phyloP scores from a whole-genome alignment of 2,329 filamentous ascomycete species.

The Parafenestella ontariensis region DNA sequence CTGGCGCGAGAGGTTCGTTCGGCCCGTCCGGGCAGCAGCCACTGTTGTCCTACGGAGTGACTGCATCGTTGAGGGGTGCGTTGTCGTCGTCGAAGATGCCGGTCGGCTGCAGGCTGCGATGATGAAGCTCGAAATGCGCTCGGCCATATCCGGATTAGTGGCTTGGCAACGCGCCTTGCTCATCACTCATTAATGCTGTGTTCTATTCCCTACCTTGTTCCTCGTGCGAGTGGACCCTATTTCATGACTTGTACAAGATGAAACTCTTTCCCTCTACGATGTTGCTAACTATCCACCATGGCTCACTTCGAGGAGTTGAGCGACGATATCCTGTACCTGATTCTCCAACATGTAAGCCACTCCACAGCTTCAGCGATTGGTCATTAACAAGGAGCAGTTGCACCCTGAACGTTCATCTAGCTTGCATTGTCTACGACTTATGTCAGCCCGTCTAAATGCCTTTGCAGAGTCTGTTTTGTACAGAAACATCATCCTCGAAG shows the following conservation, averaged over 20 bases:
- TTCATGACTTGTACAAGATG: background rate
- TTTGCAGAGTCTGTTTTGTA: conserved; percentile 22
- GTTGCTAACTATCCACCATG: background rate
- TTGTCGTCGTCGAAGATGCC: conserved; percentile 24
- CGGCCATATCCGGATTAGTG: conserved; percentile 17
- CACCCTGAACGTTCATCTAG: conserved; percentile 6
- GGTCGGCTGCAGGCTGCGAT: conserved; percentile 22
- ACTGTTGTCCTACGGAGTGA: conserved; percentile 53
- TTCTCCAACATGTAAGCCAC: conserved; percentile 20
- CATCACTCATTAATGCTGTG: conserved; percentile 14
- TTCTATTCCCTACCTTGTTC: conserved; percentile 3
- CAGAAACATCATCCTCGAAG: conserved; percentile 12
- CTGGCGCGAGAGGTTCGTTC: conserved; percentile 45
- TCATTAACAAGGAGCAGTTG: conserved; percentile 9
- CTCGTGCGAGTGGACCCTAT: background rate
- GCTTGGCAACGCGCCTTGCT: conserved; percentile 19
- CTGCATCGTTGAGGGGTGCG: conserved; percentile 50
- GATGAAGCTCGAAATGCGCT: conserved; percentile 36
- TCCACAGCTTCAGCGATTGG: background rate
- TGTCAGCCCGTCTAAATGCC: conserved; percentile 16
- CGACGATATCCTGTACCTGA: conserved; percentile 25
- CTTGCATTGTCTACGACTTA: conserved; percentile 11
- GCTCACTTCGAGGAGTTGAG: conserved; percentile 16
- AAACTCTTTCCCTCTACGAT: background rate
- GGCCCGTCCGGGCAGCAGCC: conserved; percentile 50